Conservation (phyloP, 2,329 filamentous ascomycete species). For the Ceratocystis eucalypticola region DNA sequence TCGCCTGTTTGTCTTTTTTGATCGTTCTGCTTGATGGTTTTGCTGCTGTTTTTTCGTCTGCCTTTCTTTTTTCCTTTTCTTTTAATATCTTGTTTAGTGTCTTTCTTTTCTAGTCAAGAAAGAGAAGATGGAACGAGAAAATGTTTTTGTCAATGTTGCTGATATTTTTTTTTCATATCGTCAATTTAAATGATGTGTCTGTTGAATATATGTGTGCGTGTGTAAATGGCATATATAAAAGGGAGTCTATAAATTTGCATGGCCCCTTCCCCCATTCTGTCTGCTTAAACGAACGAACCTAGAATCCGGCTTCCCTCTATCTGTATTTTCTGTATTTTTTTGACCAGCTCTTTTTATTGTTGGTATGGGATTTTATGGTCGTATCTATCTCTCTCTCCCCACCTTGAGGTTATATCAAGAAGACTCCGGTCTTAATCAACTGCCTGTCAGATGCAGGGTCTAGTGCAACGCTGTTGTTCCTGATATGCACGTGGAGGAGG, state of each 20-base stretch:
- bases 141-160: not conserved
- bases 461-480: not conserved
- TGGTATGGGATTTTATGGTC: no score
- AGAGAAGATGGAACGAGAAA: conserved; percentile 3
- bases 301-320: no score
- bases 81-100: conserved; percentile 1
- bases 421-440: no score
- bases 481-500: not conserved
- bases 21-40: conserved; percentile 4
- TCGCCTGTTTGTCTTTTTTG: conserved; percentile 5
- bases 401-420: no score
- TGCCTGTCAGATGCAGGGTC: no score
- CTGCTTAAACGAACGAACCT: no score
- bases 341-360: no score
- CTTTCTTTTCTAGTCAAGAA: not conserved
- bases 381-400: no score
- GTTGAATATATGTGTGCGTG: not conserved
- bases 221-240: not conserved
- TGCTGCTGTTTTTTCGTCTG: conserved; percentile 9
- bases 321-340: no score
- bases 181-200: not conserved
- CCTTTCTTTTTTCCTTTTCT: conserved; percentile 2
- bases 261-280: no score
- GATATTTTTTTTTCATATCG: not conserved
- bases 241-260: not conserved